Evolutionary conservation across 306 rosid genomes (phyloP).

Genomic region (Rubus parviflorus): DNA sequence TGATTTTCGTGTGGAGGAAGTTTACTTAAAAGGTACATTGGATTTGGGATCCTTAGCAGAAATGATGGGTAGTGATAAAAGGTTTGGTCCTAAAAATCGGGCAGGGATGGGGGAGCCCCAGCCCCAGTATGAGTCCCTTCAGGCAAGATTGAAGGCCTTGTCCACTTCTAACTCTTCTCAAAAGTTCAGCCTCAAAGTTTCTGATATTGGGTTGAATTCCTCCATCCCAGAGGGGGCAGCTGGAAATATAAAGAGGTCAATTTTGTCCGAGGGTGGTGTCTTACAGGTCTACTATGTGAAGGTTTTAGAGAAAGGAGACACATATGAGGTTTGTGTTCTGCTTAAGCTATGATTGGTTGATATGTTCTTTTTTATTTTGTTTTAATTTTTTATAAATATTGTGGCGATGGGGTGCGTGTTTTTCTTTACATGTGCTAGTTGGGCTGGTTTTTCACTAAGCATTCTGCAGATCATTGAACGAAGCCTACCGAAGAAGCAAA

Average conservation of each 20-base stretch:
- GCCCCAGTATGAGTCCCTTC: constrained; percentile 77
- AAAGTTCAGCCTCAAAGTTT: constrained; percentile 71
- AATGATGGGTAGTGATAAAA: constrained; percentile 84
- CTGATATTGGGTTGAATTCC: constrained; percentile 68
- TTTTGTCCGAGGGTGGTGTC: constrained; percentile 94
- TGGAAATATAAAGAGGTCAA: constrained; percentile 84
- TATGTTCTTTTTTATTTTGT: background rate
- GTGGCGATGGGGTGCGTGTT: background rate
- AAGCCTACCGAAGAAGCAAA: constrained; percentile 87
- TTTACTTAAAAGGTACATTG: constrained; percentile 84
- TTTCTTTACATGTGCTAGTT: constrained; percentile 5
- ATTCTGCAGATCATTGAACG: constrained; percentile 85
- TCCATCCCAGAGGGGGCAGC: constrained; percentile 99
- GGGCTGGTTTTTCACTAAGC: constrained; percentile 19
- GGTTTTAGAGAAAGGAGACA: constrained; percentile 98
- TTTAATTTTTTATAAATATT: no score
- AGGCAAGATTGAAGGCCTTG: constrained; percentile 64
- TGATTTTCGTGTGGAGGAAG: constrained; percentile 78
- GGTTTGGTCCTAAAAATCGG: constrained; percentile 55
- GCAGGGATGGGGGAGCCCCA: constrained; percentile 84
- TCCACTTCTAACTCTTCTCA: constrained; percentile 62
- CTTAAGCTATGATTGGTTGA: background rate
- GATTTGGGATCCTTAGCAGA: constrained; percentile 94
- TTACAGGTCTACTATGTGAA: constrained; percentile 90
- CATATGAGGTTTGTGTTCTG: constrained; percentile 74